phyloP scores from a whole-genome alignment of 176 grass and related monocot genomes.

The Miscanthus lutarioriparius region DNA sequence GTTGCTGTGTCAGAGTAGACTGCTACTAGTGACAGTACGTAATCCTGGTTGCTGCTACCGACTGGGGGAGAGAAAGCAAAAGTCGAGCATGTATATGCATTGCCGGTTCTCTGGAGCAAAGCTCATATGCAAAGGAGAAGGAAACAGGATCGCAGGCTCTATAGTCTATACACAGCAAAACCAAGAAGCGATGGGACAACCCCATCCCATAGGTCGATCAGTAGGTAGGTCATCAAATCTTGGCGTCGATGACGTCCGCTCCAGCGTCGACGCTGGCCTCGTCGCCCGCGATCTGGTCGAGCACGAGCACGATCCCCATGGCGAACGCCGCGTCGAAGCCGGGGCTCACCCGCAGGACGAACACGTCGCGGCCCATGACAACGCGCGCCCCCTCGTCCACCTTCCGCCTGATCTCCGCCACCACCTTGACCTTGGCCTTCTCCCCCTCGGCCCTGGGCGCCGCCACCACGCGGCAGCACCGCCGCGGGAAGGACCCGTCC shows the following conservation, averaged over 20 bases:
- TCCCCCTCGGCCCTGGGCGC: slow-evolving; percentile 24
- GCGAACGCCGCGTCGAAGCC: slow-evolving; percentile 75
- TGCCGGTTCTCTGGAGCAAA: not conserved
- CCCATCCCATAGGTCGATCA: too few species aligned
- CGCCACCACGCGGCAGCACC: slow-evolving; percentile 74
- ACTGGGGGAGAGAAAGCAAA: too few species aligned
- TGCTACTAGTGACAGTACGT: too few species aligned
- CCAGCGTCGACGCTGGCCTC: slow-evolving; percentile 21
- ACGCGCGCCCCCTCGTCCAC: slow-evolving; percentile 59
- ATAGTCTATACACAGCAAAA: not conserved
- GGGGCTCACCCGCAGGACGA: slow-evolving; percentile 56
- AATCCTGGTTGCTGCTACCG: too few species aligned
- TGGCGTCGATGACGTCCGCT: not conserved
- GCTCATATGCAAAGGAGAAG: too few species aligned
- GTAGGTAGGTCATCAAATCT: slow-evolving; percentile 30
- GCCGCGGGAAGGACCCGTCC: slow-evolving; percentile 73
- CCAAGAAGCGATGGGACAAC: not conserved
- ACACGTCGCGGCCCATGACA: slow-evolving; percentile 80
- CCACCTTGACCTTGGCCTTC: slow-evolving; percentile 35
- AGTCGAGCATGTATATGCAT: too few species aligned
- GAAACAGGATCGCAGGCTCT: not conserved
- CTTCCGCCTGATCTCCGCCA: slow-evolving; percentile 81
- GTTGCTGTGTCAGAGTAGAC: too few species aligned
- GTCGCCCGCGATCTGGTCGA: slow-evolving; percentile 65
- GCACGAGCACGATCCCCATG: slow-evolving; percentile 82